phyloP scores from a whole-genome alignment of 148 eudicot genomes.

The Nyssa sinensis region DNA sequence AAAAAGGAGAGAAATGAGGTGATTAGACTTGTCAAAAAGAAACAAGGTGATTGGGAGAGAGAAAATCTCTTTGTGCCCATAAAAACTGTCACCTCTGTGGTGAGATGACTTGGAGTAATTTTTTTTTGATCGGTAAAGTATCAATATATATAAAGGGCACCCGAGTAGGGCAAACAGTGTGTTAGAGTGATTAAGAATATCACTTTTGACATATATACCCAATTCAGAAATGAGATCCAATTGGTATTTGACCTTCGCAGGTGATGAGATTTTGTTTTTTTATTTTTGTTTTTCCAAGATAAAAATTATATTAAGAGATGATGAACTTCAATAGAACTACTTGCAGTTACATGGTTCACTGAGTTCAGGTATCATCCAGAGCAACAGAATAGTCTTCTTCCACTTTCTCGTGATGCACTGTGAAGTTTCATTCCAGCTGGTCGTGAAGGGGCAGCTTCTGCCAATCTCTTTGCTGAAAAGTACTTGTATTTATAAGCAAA shows the following conservation, averaged over 20 bases:
- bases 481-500: neutral
- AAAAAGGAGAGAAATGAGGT: neutral
- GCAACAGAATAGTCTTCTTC: conserved; percentile 51
- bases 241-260: too few relatives aligned
- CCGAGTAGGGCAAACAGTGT: too few relatives aligned
- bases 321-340: neutral
- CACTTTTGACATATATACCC: neutral
- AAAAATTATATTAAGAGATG: neutral
- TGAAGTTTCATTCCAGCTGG: conserved; percentile 55
- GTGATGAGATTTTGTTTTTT: too few relatives aligned
- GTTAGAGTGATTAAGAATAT: neutral
- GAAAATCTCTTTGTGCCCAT: too few relatives aligned
- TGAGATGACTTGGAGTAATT: too few relatives aligned
- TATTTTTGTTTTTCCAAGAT: too few relatives aligned
- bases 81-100: too few relatives aligned
- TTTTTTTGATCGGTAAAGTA: too few relatives aligned
- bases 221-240: too few relatives aligned
- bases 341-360: neutral
- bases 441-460: conserved; percentile 38
- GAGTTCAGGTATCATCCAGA: conserved; percentile 32
- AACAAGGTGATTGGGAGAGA: too few relatives aligned
- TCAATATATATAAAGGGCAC: too few relatives aligned
- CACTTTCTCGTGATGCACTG: conserved; percentile 32
- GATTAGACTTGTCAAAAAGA: too few relatives aligned
- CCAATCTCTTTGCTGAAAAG: conserved; percentile 54